Evolutionary conservation across 2,329 filamentous ascomycete species (phyloP), one percentile per base, ranked within the genome.

Genomic region (Aspergillus pseudonomiae): DNA sequence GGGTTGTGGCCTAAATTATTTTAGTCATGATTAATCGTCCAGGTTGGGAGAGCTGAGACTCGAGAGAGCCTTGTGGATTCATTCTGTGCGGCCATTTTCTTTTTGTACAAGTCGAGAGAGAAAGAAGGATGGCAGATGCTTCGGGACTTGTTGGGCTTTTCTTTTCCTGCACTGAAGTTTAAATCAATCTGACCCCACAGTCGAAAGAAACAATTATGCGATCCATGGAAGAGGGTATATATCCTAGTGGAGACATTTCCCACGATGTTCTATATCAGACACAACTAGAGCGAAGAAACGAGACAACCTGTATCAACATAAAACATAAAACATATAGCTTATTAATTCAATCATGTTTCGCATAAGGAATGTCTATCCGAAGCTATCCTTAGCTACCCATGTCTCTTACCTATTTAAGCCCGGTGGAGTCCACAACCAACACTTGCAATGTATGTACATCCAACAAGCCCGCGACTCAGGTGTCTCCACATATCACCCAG

Each of bases 131-230:
- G n/a, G 19, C 21, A 24, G n/a, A 28, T 26, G 24, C 28, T 26
- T 5, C 28, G 45, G 45, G 10, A 46, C 39, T 41, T 5, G 26
- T 28, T 26, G 45, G 21, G 21, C 19, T 11, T 48, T 12, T 10
- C 21, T 21, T 11, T 46, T 11, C 12, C 4, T 52, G 28, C 28
- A 52, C 52, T 21, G 57, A 59, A 59, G 43, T 59, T 52, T 52
- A 59, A 59, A 41, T 59, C 7, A n/a, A 10, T 36, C 10, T 19
- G 39, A 59, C 57, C 43, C 57, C 57, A 43, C 57, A 50, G 24
- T 14, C 9, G 12, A 24, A 46, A n/a, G 26, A 30, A 28, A 48
- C 12, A 48, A 28, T 28, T 9, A 11, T 9, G 11, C 12, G 45
- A 48, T 48, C 21, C 24, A 48, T 24, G n/a, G 45, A 28, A 26